Percentiles rank a stretch among this genome's conserved stretches.
Conservation (phyloP, 169 alveolate genomes). For the Besnoitia besnoiti region DNA sequence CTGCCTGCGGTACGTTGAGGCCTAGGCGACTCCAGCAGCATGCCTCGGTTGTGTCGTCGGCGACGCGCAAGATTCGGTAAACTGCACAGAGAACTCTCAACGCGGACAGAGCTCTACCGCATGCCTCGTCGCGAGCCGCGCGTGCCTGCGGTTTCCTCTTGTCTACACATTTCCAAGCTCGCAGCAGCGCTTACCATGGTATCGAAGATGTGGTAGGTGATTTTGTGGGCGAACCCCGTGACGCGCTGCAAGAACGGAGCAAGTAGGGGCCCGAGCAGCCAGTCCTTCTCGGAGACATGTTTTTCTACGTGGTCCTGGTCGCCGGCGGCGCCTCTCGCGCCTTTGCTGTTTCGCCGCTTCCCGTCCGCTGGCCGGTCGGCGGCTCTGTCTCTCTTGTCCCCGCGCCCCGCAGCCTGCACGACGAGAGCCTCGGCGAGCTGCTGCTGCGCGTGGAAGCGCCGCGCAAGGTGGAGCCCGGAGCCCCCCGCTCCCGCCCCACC, state of each 20-base stretch:
- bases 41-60: too few species aligned
- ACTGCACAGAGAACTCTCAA: too few species aligned
- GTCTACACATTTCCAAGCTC: neutral
- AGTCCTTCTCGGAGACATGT: neutral
- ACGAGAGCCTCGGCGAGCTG: constrained; percentile 28
- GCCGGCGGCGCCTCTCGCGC: neutral
- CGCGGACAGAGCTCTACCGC: too few species aligned
- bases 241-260: constrained; percentile 54
- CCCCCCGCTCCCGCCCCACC: constrained; percentile 27
- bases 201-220: constrained; percentile 60
- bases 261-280: constrained; percentile 33
- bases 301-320: neutral
- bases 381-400: constrained; percentile 49
- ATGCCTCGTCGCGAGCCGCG: too few species aligned
- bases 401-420: constrained; percentile 36
- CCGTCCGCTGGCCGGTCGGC: constrained; percentile 14
- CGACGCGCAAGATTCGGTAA: too few species aligned
- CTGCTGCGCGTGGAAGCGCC: neutral
- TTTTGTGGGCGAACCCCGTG: constrained; percentile 41
- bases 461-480: neutral
- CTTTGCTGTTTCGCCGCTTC: too few species aligned
- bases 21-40: too few species aligned
- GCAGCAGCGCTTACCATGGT: constrained; percentile 17
- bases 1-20: too few species aligned
- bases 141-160: neutral